phyloP scores from a whole-genome alignment of 2,329 filamentous ascomycete genomes.

The Phoma sp. region DNA sequence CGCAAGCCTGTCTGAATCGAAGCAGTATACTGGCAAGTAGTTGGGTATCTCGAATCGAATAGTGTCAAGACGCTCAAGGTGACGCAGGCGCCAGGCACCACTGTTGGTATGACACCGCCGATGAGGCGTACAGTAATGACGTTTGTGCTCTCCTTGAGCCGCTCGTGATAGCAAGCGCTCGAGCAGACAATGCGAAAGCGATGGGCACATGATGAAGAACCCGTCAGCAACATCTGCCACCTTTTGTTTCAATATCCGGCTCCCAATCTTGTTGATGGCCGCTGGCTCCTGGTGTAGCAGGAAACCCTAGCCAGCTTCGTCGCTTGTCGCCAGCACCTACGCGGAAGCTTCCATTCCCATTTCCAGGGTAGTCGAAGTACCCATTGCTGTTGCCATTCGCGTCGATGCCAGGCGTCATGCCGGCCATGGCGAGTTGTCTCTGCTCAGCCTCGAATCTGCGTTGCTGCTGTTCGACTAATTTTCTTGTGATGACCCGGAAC shows the following conservation, averaged over 20 bases:
- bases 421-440: slow-evolving; percentile 51
- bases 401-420: slow-evolving; percentile 53
- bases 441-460: slow-evolving; percentile 60
- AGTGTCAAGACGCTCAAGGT: slow-evolving; percentile 2
- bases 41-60: slow-evolving; percentile 27
- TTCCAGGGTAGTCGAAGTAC: slow-evolving; percentile 57
- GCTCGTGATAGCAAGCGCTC: background rate
- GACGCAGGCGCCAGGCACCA: background rate
- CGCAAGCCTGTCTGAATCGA: background rate
- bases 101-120: background rate
- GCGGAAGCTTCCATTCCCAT: slow-evolving; percentile 65
- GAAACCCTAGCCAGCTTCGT: slow-evolving; percentile 70
- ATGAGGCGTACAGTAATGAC: background rate
- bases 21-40: slow-evolving; percentile 15
- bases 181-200: background rate
- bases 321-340: slow-evolving; percentile 66
- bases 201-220: background rate
- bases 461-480: slow-evolving; percentile 75
- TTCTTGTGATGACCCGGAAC: slow-evolving; percentile 87
- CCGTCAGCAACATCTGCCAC: slow-evolving; percentile 45
- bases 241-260: slow-evolving; percentile 44
- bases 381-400: slow-evolving; percentile 43
- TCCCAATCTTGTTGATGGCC: slow-evolving; percentile 43
- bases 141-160: background rate
- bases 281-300: slow-evolving; percentile 51